Evolutionary conservation across 305 asterid genomes (phyloP), one percentile per base, ranked within the genome.

Genomic region (Nicotiana rustica): DNA sequence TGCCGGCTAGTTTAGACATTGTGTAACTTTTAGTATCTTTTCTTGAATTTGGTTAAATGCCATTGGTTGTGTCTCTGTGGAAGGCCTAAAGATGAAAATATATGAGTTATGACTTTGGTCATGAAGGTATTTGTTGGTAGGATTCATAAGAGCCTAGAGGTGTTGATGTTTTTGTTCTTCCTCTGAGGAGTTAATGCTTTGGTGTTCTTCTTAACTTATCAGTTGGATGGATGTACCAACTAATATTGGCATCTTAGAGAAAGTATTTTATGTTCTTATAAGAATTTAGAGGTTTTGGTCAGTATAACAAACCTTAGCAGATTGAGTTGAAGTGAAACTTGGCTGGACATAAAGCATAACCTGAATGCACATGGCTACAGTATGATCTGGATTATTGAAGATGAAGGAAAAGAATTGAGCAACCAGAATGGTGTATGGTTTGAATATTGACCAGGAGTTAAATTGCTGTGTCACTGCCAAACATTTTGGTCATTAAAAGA

Each of bases 281-380:
- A 71, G 78, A 71, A 71, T 47, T 73, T 49, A 73, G 79, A 7
- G 41, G 41, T 25, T 49, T 47, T 73, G 62, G 14, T 73, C 79
- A 49, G 79, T 49, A 49, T 73, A 10, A 10, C 10, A 73, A 73
- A 49, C 38, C 49, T 73, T 49, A 73, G 21, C 64, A 73, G 62
- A 73, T 41, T 14, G 62, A 3, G 62, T 73, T 41, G 44, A 19
- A 5, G 78, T 71, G 78, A 19, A 12, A 25, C 13, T 31, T 44
- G 60, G 25, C 3, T 17, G 61, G 78, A 19, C 60, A 44, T 71
- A 12, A 19, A 44, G 61, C 2, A 71, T 59, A 71, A 71, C 78
- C 60, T 14, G 61, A 56, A 19, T 70, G 60, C 78, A 70, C 35
- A 44, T 70, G 78, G 36, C 15, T 44, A 70, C 1, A 44, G 19